Evolutionary conservation across 306 rosid species (phyloP).

Genomic region (Begonia peltatifolia): DNA sequence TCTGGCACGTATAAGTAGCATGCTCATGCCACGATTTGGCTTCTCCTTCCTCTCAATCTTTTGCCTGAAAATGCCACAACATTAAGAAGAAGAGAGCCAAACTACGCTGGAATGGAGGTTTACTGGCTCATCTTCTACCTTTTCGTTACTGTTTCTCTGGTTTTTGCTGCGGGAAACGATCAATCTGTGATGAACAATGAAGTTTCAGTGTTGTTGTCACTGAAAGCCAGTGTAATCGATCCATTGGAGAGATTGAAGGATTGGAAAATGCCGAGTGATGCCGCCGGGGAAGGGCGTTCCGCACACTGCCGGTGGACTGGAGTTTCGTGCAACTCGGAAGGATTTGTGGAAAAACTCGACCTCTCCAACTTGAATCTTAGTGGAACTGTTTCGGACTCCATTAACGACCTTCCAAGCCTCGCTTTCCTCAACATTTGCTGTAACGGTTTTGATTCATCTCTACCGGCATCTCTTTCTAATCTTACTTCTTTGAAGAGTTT

Average conservation of each 20-base stretch:
- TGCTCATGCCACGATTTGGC: too few relatives aligned
- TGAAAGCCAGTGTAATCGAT: neutral
- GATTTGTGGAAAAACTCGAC: slow-evolving; percentile 50
- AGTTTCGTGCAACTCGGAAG: slow-evolving; percentile 45
- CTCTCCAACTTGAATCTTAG: slow-evolving; percentile 74
- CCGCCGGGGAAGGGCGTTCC: neutral
- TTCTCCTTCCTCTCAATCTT: neutral
- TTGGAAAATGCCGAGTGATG: neutral
- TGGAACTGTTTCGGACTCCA: slow-evolving; percentile 39
- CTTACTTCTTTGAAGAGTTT: slow-evolving; percentile 45
- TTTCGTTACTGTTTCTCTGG: neutral
- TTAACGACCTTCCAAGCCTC: slow-evolving; percentile 39
- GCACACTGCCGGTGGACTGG: slow-evolving; percentile 25
- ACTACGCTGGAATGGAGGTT: neutral
- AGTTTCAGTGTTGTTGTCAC: neutral
- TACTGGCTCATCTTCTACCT: neutral
- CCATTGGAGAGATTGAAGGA: neutral
- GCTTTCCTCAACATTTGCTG: slow-evolving; percentile 43
- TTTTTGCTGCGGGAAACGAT: neutral
- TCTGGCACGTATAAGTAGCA: neutral
- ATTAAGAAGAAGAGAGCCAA: neutral
- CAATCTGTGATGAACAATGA: neutral
- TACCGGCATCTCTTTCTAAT: slow-evolving; percentile 38
- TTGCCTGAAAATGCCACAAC: neutral
- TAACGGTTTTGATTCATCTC: slow-evolving; percentile 41